A percentile compares a stretch with the other conserved stretches of the same genome.
Conservation (phyloP, 2,329 filamentous ascomycete genomes). For the Microdochium nivale region DNA sequence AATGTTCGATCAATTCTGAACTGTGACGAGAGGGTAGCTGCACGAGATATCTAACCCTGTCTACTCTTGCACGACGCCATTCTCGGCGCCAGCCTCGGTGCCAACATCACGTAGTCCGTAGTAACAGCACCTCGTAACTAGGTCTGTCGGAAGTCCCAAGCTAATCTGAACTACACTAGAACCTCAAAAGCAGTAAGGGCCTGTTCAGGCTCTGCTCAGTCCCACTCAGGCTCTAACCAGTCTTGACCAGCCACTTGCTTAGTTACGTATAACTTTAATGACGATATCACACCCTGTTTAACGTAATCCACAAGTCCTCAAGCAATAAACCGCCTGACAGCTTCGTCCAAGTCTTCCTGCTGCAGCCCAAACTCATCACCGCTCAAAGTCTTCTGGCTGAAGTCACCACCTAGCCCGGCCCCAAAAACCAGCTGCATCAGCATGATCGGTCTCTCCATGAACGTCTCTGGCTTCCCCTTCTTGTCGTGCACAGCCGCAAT, state of each 20-base stretch:
- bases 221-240: too few relatives aligned
- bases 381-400: conserved; percentile 18
- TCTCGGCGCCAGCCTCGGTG: neutral
- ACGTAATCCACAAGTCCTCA: too few relatives aligned
- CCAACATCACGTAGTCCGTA: neutral
- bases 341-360: conserved; percentile 18
- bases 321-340: conserved; percentile 9
- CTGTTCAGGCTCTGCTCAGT: too few relatives aligned
- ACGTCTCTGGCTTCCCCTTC: conserved; percentile 6
- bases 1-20: neutral
- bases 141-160: neutral
- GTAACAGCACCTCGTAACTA: neutral
- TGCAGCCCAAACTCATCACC: conserved; percentile 15
- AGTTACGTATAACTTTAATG: too few relatives aligned
- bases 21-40: neutral
- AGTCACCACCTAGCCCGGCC: conserved; percentile 22
- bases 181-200: too few relatives aligned
- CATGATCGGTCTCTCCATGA: conserved; percentile 9
- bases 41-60: neutral
- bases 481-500: conserved; percentile 6
- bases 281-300: too few relatives aligned
- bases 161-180: too few relatives aligned
- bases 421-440: conserved; percentile 17
- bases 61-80: neutral
- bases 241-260: too few relatives aligned